Base-by-base conservation (phyloP, 257 asterid species). In the Solanum commersonii region DNA sequence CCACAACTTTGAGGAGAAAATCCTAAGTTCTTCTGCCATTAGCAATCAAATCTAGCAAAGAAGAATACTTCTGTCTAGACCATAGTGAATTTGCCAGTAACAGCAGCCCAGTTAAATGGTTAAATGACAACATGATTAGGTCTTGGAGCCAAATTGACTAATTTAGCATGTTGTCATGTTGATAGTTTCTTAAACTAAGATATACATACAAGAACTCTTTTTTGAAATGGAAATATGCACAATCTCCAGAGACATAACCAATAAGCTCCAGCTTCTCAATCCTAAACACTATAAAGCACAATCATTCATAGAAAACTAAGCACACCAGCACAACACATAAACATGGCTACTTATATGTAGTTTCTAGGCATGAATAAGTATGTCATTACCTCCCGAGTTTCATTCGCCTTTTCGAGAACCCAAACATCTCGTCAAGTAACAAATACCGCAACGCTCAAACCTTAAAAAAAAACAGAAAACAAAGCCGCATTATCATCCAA, bases 371-470 rank as follows among this genome's bases (percentile, higher is more conserved):
- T 85, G 84, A 86, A 40, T 56, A 10, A 72, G 31, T 23, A 49
- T 38, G 8, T 22, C 16, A 67, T 34, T 90, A 96, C 99, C 99
- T 96, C 71, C 98, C 99, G 31, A 95, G 93, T 92, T 93, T 96
- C 94, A 94, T 95, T 78, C 97, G 89, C 89, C 97, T 93, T 86
- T 90, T 94, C 84, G 99, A 94, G 92, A 96, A 95, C 87, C 98
- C 99, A 90, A 96, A 95, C 99, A 96, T 96, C 38, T 88, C 91
- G 88, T 74, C 68, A 42, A 42, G 85, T 16, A 60, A 81, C 91
- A 90, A 79, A 37, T 52, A 71, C 70, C 56, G 33, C 68, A 76
- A 7, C 49, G 8, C 77, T 77, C 92, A 68, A 33, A 87, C 89
- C 94, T 89, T 85, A 88, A 86, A 77, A 86, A 86, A 74, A 74